These are phyloP conservation scores for Radiomyces spectabilis DNA, from an alignment of 192 early-diverging fungal species.

Conservation along the genomic window DNA sequence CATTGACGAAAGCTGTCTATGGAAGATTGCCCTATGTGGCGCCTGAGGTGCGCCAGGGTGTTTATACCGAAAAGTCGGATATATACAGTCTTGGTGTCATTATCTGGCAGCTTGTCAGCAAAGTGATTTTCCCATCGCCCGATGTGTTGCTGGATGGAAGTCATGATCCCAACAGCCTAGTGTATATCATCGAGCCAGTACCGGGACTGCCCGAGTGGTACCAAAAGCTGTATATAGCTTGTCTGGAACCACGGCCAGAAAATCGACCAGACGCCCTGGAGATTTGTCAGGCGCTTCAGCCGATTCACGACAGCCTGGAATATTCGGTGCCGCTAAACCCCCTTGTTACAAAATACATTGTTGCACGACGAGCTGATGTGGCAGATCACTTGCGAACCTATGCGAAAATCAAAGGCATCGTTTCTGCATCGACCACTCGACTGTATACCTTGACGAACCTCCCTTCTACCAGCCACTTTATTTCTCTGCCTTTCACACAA, in stretches of 20 bases:
- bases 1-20: constrained; percentile 21
- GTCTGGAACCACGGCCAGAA: constrained; percentile 18
- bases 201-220: constrained; percentile 27
- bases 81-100: constrained; percentile 48
- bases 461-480: constrained; percentile 9
- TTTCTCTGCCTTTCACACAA: constrained; percentile 14
- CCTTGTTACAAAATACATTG: constrained; percentile 14
- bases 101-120: constrained; percentile 38
- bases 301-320: constrained; percentile 14
- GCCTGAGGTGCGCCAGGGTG: constrained; percentile 19
- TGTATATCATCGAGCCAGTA: constrained; percentile 19
- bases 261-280: constrained; percentile 21
- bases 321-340: constrained; percentile 13
- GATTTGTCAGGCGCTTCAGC: constrained; percentile 17
- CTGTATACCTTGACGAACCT: constrained; percentile 19
- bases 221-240: constrained; percentile 16
- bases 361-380: constrained; percentile 17
- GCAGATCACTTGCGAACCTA: constrained; percentile 20
- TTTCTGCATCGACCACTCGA: constrained; percentile 21
- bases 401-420: constrained; percentile 17
- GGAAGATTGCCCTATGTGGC: constrained; percentile 33
- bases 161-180: constrained; percentile 5
- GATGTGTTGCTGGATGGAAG: constrained; percentile 15
- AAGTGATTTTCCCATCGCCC: constrained; percentile 21
- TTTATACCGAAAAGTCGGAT: constrained; percentile 31